Evolutionary conservation across 1,284 basidiomycete genomes (phyloP), one percentile per base, ranked within the genome.

Genomic region (Takashimella tepidaria): DNA sequence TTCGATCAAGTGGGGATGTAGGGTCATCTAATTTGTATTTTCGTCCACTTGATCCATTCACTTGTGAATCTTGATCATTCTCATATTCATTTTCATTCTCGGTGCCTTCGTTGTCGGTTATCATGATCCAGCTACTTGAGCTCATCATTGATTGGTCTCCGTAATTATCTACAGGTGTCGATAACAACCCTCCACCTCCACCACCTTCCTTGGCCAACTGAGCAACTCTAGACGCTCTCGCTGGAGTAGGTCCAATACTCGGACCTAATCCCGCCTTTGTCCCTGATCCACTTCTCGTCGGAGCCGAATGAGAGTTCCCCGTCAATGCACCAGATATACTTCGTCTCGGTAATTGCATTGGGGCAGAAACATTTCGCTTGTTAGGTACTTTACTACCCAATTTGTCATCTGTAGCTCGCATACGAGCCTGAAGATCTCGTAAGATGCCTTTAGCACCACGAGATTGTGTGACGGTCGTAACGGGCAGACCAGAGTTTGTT

Each of bases 331-430:
- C 31, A 37, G 31, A 37, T 37, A 37, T 16, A 37, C 31, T 37
- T 37, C 31, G 31, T 8, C 31, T 8, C 10, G 31, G 10, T 8
- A 12, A 24, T 19, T 43, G 40, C 24, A 45, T 78, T n/a, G 80
- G 79, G 43, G 69, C 71, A 12, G 77, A 69, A 13, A 78, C 66
- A 21, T 65, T 66, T 11, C 68, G 59, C 41, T 63, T 67, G 11
- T 41, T 24, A 0, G 61, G 61, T 11, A 66, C 60, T 44, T 66
- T 68, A 2, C 61, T 58, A 23, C 63, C 68, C 4, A 74, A 56
- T 50, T 68, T 66, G 51, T 70, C 66, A 50, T 74, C 69, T 3
- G 70, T 67, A 3, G 68, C 67, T 53, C 68, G 69, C 44, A 74
- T 58, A 21, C 64, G 60, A 4, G 69, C 62, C 57, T 70, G 67